These are phyloP conservation scores for Neohortaea acidophila DNA, from an alignment of 495 filamentous ascomycete genomes.

Conservation along the genomic window DNA sequence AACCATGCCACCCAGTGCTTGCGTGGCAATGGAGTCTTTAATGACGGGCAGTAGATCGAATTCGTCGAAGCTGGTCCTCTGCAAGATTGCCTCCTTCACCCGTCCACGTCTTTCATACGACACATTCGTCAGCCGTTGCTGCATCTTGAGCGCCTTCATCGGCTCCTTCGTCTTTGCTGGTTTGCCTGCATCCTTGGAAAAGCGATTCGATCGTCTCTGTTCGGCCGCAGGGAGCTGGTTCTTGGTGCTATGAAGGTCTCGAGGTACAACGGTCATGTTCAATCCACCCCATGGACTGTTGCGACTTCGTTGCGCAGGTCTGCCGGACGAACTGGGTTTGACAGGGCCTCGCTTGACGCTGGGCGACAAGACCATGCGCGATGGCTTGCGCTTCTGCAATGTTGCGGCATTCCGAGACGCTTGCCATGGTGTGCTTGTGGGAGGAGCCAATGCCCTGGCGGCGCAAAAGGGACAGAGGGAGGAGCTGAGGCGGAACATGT, in stretches of 20 bases:
- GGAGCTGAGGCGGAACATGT: slow-evolving; percentile 10
- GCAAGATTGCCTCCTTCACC: slow-evolving; percentile 53
- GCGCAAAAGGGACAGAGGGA: slow-evolving; percentile 26
- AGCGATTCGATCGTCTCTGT: slow-evolving; percentile 27
- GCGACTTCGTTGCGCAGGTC: slow-evolving; percentile 26
- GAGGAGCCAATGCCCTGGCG: slow-evolving; percentile 12
- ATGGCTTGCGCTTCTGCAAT: slow-evolving; percentile 35
- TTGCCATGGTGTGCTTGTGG: slow-evolving; percentile 8
- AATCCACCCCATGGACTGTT: slow-evolving; percentile 58
- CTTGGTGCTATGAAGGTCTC: background rate
- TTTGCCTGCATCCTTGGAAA: slow-evolving; percentile 2
- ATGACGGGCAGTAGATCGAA: slow-evolving; percentile 60
- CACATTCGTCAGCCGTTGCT: slow-evolving; percentile 55
- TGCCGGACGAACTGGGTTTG: slow-evolving; percentile 29
- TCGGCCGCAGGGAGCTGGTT: slow-evolving; percentile 7
- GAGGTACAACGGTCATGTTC: slow-evolving; percentile 59
- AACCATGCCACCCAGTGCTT: slow-evolving; percentile 55
- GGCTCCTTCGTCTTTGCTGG: slow-evolving; percentile 16
- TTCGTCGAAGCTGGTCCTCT: slow-evolving; percentile 61
- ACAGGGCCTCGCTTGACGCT: slow-evolving; percentile 33
- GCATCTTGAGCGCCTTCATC: slow-evolving; percentile 92
- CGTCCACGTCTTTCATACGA: slow-evolving; percentile 53
- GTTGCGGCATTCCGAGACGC: slow-evolving; percentile 19
- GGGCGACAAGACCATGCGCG: slow-evolving; percentile 69
- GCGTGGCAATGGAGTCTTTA: slow-evolving; percentile 51